Conservation (phyloP, 2,329 filamentous ascomycete species). For the Pyrenophora seminiperda region DNA sequence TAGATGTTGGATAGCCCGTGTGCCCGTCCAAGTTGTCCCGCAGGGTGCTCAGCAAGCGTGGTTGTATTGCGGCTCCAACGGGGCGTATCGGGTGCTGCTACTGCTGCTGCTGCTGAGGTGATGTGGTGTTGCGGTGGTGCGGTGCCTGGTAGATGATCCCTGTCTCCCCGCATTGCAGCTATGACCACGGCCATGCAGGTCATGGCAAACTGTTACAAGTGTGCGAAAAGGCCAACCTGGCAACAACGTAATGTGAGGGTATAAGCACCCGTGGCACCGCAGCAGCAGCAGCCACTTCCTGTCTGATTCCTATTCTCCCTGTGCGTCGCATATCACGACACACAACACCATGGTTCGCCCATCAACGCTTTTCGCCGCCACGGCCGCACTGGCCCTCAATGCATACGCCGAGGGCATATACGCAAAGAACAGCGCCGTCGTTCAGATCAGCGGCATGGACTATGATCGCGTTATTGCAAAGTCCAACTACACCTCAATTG, state of each 20-base stretch:
- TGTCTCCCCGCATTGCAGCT: constrained; percentile 19
- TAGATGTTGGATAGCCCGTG: too few species aligned
- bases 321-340: constrained; percentile 3
- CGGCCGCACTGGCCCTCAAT: constrained; percentile 69
- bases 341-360: constrained; percentile 43
- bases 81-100: too few species aligned
- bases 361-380: constrained; percentile 55
- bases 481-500: constrained; percentile 82
- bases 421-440: constrained; percentile 81
- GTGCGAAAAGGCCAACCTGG: constrained; percentile 18
- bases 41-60: too few species aligned
- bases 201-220: constrained; percentile 11
- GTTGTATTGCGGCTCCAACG: too few species aligned
- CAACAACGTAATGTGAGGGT: constrained; percentile 24
- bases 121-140: neutral
- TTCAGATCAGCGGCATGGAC: constrained; percentile 78
- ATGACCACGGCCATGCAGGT: constrained; percentile 7
- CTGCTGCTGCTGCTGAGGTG: too few species aligned
- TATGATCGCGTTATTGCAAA: constrained; percentile 83
- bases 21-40: too few species aligned
- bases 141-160: constrained; percentile 9
- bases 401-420: constrained; percentile 76
- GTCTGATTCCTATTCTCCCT: constrained; percentile 10
- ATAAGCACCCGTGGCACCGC: too few species aligned
- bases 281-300: constrained; percentile 9